phyloP scores from a whole-genome alignment of 148 eudicot genomes.

The Simmondsia chinensis region DNA sequence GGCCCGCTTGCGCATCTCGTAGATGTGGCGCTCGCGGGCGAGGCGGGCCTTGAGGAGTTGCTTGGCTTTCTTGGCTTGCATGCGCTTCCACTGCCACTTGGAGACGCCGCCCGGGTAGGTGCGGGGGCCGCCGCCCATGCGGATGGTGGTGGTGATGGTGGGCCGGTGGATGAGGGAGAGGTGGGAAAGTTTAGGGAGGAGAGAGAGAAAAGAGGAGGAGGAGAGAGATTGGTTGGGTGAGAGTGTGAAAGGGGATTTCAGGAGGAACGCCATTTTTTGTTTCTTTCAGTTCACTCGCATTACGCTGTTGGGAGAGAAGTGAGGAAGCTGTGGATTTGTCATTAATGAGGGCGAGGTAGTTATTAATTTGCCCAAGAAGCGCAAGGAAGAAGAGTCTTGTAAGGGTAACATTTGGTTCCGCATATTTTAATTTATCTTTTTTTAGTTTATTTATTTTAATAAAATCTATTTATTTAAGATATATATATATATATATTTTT shows the following conservation, averaged over 20 bases:
- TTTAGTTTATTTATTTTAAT: too few relatives aligned
- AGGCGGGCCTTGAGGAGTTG: constrained; percentile 78
- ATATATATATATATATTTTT: too few relatives aligned
- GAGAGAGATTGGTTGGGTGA: constrained; percentile 4
- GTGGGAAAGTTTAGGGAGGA: constrained; percentile 20
- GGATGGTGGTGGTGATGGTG: constrained; percentile 24
- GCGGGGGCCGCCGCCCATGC: constrained; percentile 89
- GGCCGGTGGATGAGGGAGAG: constrained; percentile 15
- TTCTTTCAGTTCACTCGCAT: too few relatives aligned
- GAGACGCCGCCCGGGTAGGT: constrained; percentile 90
- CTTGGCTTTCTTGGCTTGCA: constrained; percentile 71
- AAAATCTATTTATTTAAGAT: too few relatives aligned
- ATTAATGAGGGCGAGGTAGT: too few relatives aligned
- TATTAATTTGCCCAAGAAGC: too few relatives aligned
- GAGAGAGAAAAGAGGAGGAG: constrained; percentile 20
- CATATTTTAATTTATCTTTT: too few relatives aligned
- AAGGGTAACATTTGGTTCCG: too few relatives aligned
- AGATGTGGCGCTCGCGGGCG: constrained; percentile 67
- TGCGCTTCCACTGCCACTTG: constrained; percentile 94
- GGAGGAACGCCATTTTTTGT: too few relatives aligned
- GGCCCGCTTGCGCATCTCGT: constrained; percentile 88
- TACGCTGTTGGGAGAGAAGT: too few relatives aligned
- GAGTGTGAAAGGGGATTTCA: constrained; percentile 1
- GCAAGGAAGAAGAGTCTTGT: too few relatives aligned
- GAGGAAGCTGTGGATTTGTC: too few relatives aligned